Conservation (phyloP, 495 filamentous ascomycete species). For the Elasticomyces elasticus region DNA sequence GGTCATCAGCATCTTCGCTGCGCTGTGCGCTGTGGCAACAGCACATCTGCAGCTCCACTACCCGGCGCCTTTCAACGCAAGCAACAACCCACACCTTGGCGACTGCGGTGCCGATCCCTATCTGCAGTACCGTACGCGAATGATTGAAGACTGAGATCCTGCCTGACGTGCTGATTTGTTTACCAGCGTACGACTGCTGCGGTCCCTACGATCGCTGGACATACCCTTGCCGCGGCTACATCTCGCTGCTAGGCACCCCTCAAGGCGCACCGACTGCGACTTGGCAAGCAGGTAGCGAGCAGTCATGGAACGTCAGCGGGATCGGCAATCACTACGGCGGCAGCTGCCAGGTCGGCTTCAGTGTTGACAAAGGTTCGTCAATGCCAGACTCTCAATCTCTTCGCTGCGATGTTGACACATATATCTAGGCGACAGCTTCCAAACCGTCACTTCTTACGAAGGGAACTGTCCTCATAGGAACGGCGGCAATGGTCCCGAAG, state of each 20-base stretch:
- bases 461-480: constrained; percentile 32
- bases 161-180: background rate
- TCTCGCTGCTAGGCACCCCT: constrained; percentile 27
- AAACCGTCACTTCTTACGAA: constrained; percentile 29
- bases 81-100: constrained; percentile 28
- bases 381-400: background rate
- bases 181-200: constrained; percentile 28
- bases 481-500: constrained; percentile 17
- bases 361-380: constrained; percentile 19
- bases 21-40: background rate
- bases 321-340: constrained; percentile 33
- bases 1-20: background rate
- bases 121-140: constrained; percentile 23
- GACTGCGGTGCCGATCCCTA: constrained; percentile 22
- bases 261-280: constrained; percentile 27
- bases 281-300: constrained; percentile 27
- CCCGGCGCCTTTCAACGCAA: constrained; percentile 27
- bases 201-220: constrained; percentile 16
- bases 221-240: constrained; percentile 28
- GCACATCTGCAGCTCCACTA: constrained; percentile 30
- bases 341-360: constrained; percentile 31
- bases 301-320: constrained; percentile 2
- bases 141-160: background rate
- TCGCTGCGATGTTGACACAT: background rate
- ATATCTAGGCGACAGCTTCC: constrained; percentile 25